Evolutionary conservation across 1,284 basidiomycete species (phyloP).

Genomic region (Fereydounia khargensis): DNA sequence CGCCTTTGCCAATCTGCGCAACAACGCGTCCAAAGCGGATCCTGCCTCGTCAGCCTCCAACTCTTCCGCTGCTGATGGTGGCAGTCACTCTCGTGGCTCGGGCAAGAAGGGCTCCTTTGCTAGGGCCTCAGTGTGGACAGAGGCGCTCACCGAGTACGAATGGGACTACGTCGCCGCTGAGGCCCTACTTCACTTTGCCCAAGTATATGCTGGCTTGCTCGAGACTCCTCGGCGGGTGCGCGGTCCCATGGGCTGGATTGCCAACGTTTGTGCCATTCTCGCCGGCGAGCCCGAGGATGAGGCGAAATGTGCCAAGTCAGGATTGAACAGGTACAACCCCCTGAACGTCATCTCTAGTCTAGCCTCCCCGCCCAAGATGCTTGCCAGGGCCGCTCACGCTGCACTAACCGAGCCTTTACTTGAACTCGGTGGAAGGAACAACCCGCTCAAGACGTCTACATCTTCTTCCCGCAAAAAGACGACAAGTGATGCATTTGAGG

Average conservation of each 20-base stretch:
- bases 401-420: conserved; percentile 40
- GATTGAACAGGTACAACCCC: conserved; percentile 6
- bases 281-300: conserved; percentile 18
- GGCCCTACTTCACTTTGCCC: conserved; percentile 53
- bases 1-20: conserved; percentile 35
- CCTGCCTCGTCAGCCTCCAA: no score
- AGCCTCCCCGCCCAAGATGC: conserved; percentile 9
- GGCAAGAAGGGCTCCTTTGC: not conserved
- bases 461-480: conserved; percentile 1
- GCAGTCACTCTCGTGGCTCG: not conserved
- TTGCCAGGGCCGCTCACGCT: conserved; percentile 30
- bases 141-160: conserved; percentile 37
- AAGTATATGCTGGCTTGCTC: conserved; percentile 51
- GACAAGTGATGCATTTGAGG: conserved; percentile 12
- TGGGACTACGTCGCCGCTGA: conserved; percentile 54
- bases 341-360: conserved; percentile 17
- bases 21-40: conserved; percentile 8
- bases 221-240: conserved; percentile 41
- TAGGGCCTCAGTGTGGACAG: conserved; percentile 30
- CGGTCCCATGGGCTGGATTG: conserved; percentile 52
- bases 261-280: conserved; percentile 42
- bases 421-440: conserved; percentile 8
- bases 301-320: not conserved
- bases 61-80: not conserved
- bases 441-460: no score